Base-by-base conservation (phyloP, 345 rosid genomes). In the Eucalyptus lansdowneana region DNA sequence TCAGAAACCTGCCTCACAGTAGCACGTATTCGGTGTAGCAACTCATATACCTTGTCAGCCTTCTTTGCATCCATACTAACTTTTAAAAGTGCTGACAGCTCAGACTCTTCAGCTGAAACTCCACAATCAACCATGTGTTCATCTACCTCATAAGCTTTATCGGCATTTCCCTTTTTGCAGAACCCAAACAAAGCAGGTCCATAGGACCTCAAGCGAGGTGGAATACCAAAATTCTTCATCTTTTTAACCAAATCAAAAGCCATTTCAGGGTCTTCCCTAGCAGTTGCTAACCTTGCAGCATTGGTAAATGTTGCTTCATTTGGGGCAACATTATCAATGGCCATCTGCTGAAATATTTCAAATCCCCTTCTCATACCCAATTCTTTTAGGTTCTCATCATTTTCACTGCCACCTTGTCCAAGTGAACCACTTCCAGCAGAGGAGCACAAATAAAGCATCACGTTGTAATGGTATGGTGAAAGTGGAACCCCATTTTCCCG, bases 261-360 rank as follows among this genome's bases (percentile, higher is more conserved):
- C 99, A 95, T 95, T 17, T 96, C 96, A 9, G 96, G 98, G 91
- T 97, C 99, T 87, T 96, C 98, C 90, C 90, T 86, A 24, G 95
- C 97, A 87, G 93, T 94, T 17, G 98, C 98, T 85, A 98, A 90
- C 89, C 98, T 96, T 31, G 98, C 98, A 56, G 92, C 91, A 88
- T 93, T 97, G 1, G 99, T 98, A 92, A 98, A 98, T 25, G 98
- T 96, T 87, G 99, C 95, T 89, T 98, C 99, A 88, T 95, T 97
- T 8, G 98, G 98, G 90, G 89, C 91, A 88, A 97, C 93, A 89
- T 95, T 93, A 72, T 94, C 95, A 44, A 88, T 90, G 89, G 93
- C 88, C 99, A 98, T 98, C 88, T 94, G 95, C 92, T 91, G 93
- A 87, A 94, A 96, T 89, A 97, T 97, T 93, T 95, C 97, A 86